Base-by-base conservation (phyloP, 116 monocot species). In the Phalaenopsis hybrid region DNA sequence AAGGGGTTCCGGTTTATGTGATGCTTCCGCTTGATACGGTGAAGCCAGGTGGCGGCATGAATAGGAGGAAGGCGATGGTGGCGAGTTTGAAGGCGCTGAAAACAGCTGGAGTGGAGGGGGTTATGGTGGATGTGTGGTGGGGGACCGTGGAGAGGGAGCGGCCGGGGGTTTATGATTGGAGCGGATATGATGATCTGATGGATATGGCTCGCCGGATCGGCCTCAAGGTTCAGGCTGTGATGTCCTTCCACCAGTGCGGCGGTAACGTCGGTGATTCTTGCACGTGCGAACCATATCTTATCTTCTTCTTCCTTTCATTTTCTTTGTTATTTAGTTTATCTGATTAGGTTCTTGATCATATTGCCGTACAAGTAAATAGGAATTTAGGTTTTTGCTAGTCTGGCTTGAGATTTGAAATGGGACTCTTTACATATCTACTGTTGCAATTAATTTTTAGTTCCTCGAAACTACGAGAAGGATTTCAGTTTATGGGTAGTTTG, bases 51-150 rank as follows among this genome's bases (percentile, higher is more conserved):
- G 91, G 88, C 2, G 89, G 86, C 67, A 4, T 94, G 80, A 89
- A 85, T 73, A 58, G 92, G 83, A 87, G 78, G 91, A 96, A 90
- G 88, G 92, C 92, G 82, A 91, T 96, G 92, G 75, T 79, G 45
- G 94, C 88, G 52, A 94, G 94, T 55, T 76, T 96, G 83, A 74
- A 68, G 91, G 96, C 94, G 83, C 80, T 96, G 85, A 91, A 86
- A 90, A 89, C 86, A 83, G 96, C 92, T 8, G 96, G 96, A 13
- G 94, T 92, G 55, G 92, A 88, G 85, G 96, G 96, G 75, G 87
- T 96, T 77, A 96, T 94, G 96, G 91, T 94, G 74, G 96, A 96
- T 72, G 96, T 96, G 17, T 96, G 96, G 96, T 96, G 96, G 96
- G 96, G 96, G 23, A 46, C 94, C 6, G 96, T 88, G 80, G 94